phyloP scores from a whole-genome alignment of 2,329 filamentous ascomycete genomes.

The Aspergillus sp. region DNA sequence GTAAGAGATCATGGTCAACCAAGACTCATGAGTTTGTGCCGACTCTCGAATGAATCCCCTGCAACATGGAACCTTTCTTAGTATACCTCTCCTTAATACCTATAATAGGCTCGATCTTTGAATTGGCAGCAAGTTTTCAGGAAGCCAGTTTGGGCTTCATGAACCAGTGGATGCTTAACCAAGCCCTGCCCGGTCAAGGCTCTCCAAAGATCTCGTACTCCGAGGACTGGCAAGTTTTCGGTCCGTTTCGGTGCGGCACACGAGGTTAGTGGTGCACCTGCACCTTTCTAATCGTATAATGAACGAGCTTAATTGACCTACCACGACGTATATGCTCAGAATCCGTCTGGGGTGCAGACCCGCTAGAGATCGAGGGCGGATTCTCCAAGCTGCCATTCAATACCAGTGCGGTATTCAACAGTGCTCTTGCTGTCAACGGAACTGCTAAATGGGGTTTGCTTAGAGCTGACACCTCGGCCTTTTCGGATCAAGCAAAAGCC shows the following conservation, averaged over 20 bases:
- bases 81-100: background rate
- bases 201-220: slow-evolving; percentile 22
- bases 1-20: background rate
- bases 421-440: slow-evolving; percentile 53
- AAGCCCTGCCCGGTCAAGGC: background rate
- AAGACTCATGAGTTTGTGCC: background rate
- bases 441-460: slow-evolving; percentile 49
- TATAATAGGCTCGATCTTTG: background rate
- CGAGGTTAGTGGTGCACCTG: slow-evolving; percentile 48
- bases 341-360: slow-evolving; percentile 59
- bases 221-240: slow-evolving; percentile 52
- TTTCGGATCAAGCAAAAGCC: slow-evolving; percentile 32
- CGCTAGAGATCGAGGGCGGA: slow-evolving; percentile 54
- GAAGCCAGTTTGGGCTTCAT: background rate
- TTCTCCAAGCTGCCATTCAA: slow-evolving; percentile 50
- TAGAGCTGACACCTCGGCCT: slow-evolving; percentile 30
- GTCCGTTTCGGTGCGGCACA: slow-evolving; percentile 60
- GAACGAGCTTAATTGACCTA: background rate
- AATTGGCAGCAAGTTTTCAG: background rate
- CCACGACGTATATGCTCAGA: slow-evolving; percentile 39
- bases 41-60: background rate
- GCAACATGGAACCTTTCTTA: background rate
- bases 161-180: background rate
- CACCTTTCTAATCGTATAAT: background rate
- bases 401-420: slow-evolving; percentile 44